Percentiles rank a stretch among this genome's conserved stretches.
These are phyloP conservation scores for Russula abietina DNA, from an alignment of 768 basidiomycete species.

Conservation along the genomic window DNA sequence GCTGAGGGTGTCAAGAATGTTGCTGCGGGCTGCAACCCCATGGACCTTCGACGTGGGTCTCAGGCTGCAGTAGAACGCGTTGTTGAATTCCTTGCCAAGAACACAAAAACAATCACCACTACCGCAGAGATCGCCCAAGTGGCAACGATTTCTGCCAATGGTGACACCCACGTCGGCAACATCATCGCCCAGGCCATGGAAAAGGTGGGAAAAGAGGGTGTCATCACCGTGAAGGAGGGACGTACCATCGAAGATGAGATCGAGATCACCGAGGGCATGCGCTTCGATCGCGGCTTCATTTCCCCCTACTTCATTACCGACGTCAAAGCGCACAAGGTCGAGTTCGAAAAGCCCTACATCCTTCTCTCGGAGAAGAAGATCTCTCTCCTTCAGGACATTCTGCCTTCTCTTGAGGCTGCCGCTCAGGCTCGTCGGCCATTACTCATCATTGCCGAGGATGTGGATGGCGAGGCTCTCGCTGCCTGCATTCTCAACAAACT, in stretches of 20 bases:
- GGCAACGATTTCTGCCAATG: slow-evolving; percentile 68
- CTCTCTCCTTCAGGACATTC: too few relatives aligned
- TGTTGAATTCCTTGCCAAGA: slow-evolving; percentile 78
- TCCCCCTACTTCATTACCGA: slow-evolving; percentile 98
- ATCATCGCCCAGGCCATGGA: slow-evolving; percentile 99
- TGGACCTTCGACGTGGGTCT: slow-evolving; percentile 98
- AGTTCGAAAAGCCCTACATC: too few relatives aligned
- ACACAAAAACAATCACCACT: slow-evolving; percentile 93
- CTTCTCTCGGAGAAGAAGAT: too few relatives aligned
- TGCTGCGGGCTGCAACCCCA: slow-evolving; percentile 97
- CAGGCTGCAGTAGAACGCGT: slow-evolving; percentile 93
- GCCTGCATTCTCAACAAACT: slow-evolving; percentile 99
- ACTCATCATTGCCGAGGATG: too few relatives aligned
- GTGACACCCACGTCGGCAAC: slow-evolving; percentile 83
- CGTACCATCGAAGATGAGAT: slow-evolving; percentile 94
- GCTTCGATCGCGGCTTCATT: slow-evolving; percentile 98
- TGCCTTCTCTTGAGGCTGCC: too few relatives aligned
- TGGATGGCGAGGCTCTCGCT: slow-evolving; percentile 96
- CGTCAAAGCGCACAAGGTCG: slow-evolving; percentile 92
- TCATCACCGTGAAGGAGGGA: slow-evolving; percentile 99
- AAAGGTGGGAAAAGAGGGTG: slow-evolving; percentile 98
- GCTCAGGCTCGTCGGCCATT: too few relatives aligned
- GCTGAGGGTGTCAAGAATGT: slow-evolving; percentile 99
- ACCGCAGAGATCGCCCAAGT: slow-evolving; percentile 98
- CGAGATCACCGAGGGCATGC: slow-evolving; percentile 99